Conservation (phyloP, 1,139 yeast species). For the Protomyces arabidopsidicola region DNA sequence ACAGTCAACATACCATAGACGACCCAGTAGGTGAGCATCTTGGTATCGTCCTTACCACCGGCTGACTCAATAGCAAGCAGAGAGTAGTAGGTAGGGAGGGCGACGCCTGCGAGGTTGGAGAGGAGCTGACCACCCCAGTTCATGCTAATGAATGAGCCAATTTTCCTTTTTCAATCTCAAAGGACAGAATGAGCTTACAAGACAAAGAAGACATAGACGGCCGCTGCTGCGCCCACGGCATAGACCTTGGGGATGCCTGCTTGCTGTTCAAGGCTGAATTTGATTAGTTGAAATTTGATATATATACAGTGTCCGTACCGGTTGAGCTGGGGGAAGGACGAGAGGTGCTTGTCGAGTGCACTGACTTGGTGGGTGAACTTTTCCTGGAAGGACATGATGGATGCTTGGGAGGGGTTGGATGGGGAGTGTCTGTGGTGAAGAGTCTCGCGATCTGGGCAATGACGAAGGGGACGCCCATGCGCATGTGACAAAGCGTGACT, state of each 20-base stretch:
- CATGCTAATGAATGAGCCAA: constrained; percentile 39
- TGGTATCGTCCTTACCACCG: constrained; percentile 68
- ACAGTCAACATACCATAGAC: constrained; percentile 88
- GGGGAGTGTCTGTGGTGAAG: background rate
- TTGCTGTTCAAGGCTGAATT: constrained; percentile 17
- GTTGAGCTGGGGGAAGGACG: constrained; percentile 14
- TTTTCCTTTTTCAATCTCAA: background rate
- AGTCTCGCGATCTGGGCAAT: too few species aligned
- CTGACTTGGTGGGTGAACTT: constrained; percentile 16
- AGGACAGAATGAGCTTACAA: constrained; percentile 45
- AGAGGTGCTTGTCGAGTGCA: constrained; percentile 11
- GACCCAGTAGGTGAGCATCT: constrained; percentile 57
- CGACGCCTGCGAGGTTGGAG: constrained; percentile 88
- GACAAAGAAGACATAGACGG: constrained; percentile 58
- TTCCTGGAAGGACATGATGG: constrained; percentile 14
- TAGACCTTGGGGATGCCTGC: constrained; percentile 80
- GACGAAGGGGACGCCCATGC: too few species aligned
- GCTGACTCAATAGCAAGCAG: constrained; percentile 74
- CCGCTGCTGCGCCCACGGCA: constrained; percentile 63
- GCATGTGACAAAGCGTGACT: too few species aligned
- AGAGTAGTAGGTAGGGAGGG: constrained; percentile 85
- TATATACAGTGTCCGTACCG: background rate
- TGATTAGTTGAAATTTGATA: background rate
- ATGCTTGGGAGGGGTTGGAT: background rate
- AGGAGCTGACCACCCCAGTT: constrained; percentile 82